These are phyloP conservation scores for Coniosporium apollinis DNA, from an alignment of 495 filamentous ascomycete species.

Conservation along the genomic window DNA sequence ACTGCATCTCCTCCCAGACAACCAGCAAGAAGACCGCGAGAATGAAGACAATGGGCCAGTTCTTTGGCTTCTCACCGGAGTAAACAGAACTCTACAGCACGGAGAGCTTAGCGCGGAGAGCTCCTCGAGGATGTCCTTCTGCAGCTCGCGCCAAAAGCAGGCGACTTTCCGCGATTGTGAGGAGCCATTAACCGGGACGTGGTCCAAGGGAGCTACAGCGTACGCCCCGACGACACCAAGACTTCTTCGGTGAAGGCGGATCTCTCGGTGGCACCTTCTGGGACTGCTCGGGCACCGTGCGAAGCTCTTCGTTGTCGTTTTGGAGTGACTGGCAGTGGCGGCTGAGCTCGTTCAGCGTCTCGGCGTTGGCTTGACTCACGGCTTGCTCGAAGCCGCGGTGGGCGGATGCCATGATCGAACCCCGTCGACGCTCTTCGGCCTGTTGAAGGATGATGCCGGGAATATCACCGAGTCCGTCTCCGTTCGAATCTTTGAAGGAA, in stretches of 20 bases:
- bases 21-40: constrained; percentile 75
- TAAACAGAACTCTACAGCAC: constrained; percentile 90
- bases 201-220: too few species aligned
- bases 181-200: too few species aligned
- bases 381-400: too few species aligned
- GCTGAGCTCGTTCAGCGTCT: too few species aligned
- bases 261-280: constrained; percentile 63
- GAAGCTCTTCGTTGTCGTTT: constrained; percentile 49
- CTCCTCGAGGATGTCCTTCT: constrained; percentile 87
- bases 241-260: too few species aligned
- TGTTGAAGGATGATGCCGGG: constrained; percentile 36
- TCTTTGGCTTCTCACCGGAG: constrained; percentile 82
- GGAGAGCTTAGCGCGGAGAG: too few species aligned
- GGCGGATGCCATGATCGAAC: constrained; percentile 22
- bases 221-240: too few species aligned
- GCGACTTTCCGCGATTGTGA: constrained; percentile 93
- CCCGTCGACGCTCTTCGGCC: constrained; percentile 16
- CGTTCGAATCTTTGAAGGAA: constrained; percentile 16
- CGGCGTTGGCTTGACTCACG: too few species aligned
- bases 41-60: constrained; percentile 96
- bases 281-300: constrained; percentile 66
- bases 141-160: constrained; percentile 87
- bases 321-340: too few species aligned
- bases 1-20: constrained; percentile 96
- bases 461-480: constrained; percentile 13